phyloP scores from a whole-genome alignment of 2,329 filamentous ascomycete genomes.

The Diaporthe ampelina region DNA sequence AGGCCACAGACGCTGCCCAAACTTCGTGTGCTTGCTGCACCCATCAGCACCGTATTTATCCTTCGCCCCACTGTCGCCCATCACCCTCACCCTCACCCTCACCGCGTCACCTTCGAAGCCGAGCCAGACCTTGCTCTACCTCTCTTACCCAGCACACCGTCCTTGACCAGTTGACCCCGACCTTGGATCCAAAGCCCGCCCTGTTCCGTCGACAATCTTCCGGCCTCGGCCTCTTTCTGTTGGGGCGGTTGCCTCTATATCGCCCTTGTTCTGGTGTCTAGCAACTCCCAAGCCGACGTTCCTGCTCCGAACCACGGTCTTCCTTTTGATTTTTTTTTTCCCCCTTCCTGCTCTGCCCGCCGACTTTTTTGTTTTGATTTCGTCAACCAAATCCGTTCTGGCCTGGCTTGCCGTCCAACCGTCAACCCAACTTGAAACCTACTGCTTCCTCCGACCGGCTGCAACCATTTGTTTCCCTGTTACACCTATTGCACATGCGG shows the following conservation, averaged over 20 bases:
- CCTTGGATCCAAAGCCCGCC: slow-evolving; percentile 4
- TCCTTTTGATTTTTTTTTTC: neutral
- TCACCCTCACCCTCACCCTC: neutral
- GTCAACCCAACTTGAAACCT: neutral
- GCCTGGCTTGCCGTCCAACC: neutral
- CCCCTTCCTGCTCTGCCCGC: neutral
- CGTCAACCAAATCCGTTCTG: neutral
- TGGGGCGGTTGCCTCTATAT: neutral
- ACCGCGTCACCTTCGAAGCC: slow-evolving; percentile 14
- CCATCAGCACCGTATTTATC: slow-evolving; percentile 25
- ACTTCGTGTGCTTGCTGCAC: slow-evolving; percentile 13
- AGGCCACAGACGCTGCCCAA: slow-evolving; percentile 17
- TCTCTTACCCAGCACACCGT: neutral
- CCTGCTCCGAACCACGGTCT: slow-evolving; percentile 1
- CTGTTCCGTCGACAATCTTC: slow-evolving; percentile 24
- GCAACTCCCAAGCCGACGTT: neutral
- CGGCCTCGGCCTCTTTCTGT: slow-evolving; percentile 14
- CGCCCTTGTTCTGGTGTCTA: neutral
- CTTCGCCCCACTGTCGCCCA: slow-evolving; percentile 9
- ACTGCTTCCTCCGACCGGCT: slow-evolving; percentile 14
- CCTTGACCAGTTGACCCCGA: neutral
- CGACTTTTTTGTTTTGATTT: neutral
- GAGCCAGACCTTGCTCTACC: slow-evolving; percentile 1
- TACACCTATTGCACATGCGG: slow-evolving; percentile 37
- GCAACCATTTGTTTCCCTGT: slow-evolving; percentile 25